These are phyloP conservation scores for Myxozyma neotropica DNA, from an alignment of 805 yeast genomes.

Conservation along the genomic window DNA sequence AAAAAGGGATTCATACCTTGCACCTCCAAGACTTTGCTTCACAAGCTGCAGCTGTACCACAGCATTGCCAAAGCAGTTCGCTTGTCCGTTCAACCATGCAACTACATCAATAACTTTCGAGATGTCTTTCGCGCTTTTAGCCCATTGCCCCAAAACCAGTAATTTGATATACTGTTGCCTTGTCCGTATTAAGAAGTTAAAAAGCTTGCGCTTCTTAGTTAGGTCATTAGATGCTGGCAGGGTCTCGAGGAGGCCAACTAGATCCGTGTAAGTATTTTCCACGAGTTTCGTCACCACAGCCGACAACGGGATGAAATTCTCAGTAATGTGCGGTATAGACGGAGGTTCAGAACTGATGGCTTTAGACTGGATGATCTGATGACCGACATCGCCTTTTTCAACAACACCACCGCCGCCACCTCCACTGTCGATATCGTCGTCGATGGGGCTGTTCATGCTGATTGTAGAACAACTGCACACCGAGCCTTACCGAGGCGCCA, in stretches of 20 bases:
- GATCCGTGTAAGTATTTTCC: conserved; percentile 63
- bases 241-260: conserved; percentile 62
- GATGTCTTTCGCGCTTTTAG: conserved; percentile 69
- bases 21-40: conserved; percentile 74
- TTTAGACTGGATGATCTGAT: background rate
- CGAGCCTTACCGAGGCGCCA: conserved; percentile 21
- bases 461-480: conserved; percentile 8
- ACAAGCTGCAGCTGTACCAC: conserved; percentile 69
- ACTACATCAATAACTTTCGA: conserved; percentile 79
- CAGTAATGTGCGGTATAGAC: conserved; percentile 69
- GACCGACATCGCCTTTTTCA: background rate
- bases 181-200: conserved; percentile 67
- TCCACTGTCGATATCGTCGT: background rate
- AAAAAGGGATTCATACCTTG: too few species aligned
- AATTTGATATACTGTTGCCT: conserved; percentile 83
- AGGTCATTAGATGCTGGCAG: conserved; percentile 61
- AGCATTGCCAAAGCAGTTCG: conserved; percentile 63
- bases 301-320: conserved; percentile 67
- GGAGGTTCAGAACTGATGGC: background rate
- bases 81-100: conserved; percentile 83
- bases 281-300: conserved; percentile 62
- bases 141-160: conserved; percentile 89
- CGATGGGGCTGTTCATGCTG: conserved; percentile 1
- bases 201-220: conserved; percentile 65
- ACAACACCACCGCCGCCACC: background rate